Conservation (phyloP, 2,329 filamentous ascomycete species). For the Penicillium frequentans region DNA sequence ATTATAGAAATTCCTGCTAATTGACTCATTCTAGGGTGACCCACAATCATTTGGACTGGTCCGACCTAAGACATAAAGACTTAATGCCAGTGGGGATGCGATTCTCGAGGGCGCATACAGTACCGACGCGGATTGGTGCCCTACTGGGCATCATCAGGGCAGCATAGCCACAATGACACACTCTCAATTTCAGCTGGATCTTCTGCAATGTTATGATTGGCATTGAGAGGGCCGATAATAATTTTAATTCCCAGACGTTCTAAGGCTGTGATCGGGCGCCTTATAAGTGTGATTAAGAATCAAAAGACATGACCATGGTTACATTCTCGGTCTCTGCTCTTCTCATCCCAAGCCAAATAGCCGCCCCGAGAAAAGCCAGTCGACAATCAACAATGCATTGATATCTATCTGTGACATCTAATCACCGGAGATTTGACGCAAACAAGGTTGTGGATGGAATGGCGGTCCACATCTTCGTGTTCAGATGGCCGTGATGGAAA, state of each 20-base stretch:
- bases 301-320: background rate
- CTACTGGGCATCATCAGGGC: background rate
- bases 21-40: background rate
- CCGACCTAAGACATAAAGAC: background rate
- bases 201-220: background rate
- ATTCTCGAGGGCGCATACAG: background rate
- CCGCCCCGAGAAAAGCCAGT: background rate
- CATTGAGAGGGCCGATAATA: background rate
- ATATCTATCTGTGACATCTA: background rate
- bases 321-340: background rate
- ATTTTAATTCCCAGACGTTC: background rate
- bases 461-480: background rate
- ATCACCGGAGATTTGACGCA: background rate
- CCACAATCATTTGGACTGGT: background rate
- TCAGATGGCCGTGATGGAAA: background rate
- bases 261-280: background rate
- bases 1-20: conserved; percentile 2
- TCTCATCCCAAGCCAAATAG: background rate
- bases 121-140: background rate
- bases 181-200: background rate
- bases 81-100: background rate
- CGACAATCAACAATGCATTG: background rate
- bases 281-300: background rate
- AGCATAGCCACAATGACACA: background rate
- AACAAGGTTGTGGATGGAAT: background rate